A percentile compares a stretch with the other conserved stretches of the same genome.
phyloP scores from a whole-genome alignment of 768 basidiomycete species.

The Boletus subcaerulescens region DNA sequence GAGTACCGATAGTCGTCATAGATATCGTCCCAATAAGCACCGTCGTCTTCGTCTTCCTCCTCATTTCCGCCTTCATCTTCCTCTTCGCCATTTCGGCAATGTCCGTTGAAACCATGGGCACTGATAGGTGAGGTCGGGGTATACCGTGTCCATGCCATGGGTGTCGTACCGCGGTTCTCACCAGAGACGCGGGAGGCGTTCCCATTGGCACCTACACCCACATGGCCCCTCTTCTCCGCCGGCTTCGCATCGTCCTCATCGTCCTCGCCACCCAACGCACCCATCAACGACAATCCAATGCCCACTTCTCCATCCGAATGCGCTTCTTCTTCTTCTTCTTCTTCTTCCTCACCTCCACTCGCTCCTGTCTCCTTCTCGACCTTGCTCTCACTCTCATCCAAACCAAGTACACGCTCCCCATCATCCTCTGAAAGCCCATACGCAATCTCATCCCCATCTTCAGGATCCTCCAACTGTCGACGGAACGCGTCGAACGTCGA shows the following conservation, averaged over 20 bases:
- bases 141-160: constrained; percentile 31
- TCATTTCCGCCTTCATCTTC: constrained; percentile 9
- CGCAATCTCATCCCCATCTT: constrained; percentile 4
- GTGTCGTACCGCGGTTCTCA: constrained; percentile 1
- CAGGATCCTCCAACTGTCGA: constrained; percentile 12
- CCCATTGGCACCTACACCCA: neutral
- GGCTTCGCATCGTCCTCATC: constrained; percentile 13
- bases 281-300: constrained; percentile 67
- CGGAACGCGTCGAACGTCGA: constrained; percentile 29
- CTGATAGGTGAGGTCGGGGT: constrained; percentile 23
- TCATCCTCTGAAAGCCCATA: constrained; percentile 10
- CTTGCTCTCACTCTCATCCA: neutral
- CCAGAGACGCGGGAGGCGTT: neutral
- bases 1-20: constrained; percentile 82
- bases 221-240: constrained; percentile 1
- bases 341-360: neutral
- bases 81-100: neutral
- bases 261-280: constrained; percentile 39
- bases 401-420: neutral
- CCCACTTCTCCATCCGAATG: constrained; percentile 60
- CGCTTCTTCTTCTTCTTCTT: constrained; percentile 19
- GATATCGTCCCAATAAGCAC: constrained; percentile 68
- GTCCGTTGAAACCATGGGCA: neutral
- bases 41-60: constrained; percentile 30
- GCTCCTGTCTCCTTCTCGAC: neutral